phyloP scores from a whole-genome alignment of 2,329 filamentous ascomycete species.

The Xylaria sp. region DNA sequence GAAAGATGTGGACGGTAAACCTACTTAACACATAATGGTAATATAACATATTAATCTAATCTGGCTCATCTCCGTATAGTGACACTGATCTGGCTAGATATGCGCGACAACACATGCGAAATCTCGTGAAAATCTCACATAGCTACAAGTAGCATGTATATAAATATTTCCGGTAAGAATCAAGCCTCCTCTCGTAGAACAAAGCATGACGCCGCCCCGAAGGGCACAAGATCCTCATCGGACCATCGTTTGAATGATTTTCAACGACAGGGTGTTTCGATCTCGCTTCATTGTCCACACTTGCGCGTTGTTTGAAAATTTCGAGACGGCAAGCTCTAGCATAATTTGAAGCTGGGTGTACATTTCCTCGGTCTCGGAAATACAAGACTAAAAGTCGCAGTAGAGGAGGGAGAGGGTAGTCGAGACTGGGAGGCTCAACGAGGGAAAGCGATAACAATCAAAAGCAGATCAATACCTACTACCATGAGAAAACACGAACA shows the following conservation, averaged over 20 bases:
- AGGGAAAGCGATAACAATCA: not conserved
- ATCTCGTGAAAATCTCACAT: not conserved
- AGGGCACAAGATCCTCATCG: slow-evolving; percentile 39
- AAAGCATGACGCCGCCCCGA: slow-evolving; percentile 36
- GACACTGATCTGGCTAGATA: not conserved
- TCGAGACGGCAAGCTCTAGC: slow-evolving; percentile 74
- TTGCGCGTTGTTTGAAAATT: slow-evolving; percentile 65
- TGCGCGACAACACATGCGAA: not conserved
- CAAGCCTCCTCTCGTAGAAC: slow-evolving; percentile 45
- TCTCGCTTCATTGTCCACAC: slow-evolving; percentile 78
- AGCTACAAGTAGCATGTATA: not conserved
- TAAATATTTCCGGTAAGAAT: slow-evolving; percentile 48
- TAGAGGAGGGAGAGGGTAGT: not conserved
- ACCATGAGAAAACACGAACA: not conserved
- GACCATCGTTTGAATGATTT: slow-evolving; percentile 38
- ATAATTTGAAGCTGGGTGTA: slow-evolving; percentile 65
- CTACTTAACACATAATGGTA: not conserved
- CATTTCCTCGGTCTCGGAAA: not conserved
- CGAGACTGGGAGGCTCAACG: not conserved
- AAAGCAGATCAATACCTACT: not conserved
- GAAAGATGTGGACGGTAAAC: not conserved
- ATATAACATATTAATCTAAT: not conserved
- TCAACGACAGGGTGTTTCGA: slow-evolving; percentile 52
- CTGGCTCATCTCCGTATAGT: not conserved
- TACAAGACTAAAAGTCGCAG: not conserved